Evolutionary conservation across 2,329 filamentous ascomycete genomes (phyloP), one percentile per base, ranked within the genome.

Genomic region (Aspergillus intermedius): DNA sequence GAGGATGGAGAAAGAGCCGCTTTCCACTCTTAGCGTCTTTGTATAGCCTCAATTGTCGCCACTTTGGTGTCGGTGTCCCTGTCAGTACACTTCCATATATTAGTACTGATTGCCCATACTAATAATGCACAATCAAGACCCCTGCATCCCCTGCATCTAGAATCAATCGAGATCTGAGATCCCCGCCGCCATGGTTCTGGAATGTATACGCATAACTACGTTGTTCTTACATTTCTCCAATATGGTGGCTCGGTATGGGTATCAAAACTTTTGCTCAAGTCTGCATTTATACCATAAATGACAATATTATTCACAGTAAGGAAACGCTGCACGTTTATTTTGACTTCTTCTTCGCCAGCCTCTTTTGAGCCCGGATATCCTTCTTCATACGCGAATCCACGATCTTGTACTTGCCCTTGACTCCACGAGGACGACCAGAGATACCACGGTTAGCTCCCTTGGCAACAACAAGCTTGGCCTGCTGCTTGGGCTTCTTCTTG

Each of bases 401-500:
- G 78, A 98, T 95, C 77, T 95, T 95, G 70, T 98, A 98, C 58
- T 88, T 85, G 34, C 91, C 91, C 80, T 95, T 96, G 21, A 95
- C 89, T 51, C 91, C 93, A 68, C 83, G 86, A 2, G 93, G 93
- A 59, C 91, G 78, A 17, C 91, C 91, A 66, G 87, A 82, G 64
- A 95, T 83, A 62, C 89, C 91, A 58, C 83, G 85, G 70, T 97
- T 96, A 45, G 80, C 73, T 52, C 91, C 91, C 52, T 79, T 82
- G 13, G 93, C 93, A 53, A 96, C 91, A 30, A 98, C 89, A 41
- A 98, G 79, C 71, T 87, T 93, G 54, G 94, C 84, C 51, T 87
- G 81, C 57, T 84, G 80, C 71, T 85, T 87, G 22, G 87, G 87
- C 77, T 91, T 95, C 80, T 91, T 91, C 74, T 88, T 90, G 46